A percentile compares a stretch with the other conserved stretches of the same genome.
Conservation (phyloP, 2,329 filamentous ascomycete genomes). For the Ophioceras dolichostomum region DNA sequence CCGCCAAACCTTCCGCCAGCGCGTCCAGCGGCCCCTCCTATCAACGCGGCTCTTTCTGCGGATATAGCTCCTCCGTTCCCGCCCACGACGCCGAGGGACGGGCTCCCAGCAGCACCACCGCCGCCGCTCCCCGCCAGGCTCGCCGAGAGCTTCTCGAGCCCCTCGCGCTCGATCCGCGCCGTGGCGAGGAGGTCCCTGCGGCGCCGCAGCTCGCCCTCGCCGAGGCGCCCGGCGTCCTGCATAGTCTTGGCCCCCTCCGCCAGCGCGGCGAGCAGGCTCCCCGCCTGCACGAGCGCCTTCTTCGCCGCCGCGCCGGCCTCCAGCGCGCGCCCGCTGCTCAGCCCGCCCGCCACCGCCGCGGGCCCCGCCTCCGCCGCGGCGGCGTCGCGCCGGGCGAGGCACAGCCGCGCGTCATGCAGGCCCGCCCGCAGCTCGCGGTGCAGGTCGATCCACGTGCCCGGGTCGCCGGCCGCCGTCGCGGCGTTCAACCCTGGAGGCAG, state of each 20-base stretch:
- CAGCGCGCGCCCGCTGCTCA: constrained; percentile 27
- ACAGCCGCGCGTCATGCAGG: constrained; percentile 54
- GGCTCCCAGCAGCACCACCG: too few species aligned
- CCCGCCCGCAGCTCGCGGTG: constrained; percentile 61
- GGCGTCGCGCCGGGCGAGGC: constrained; percentile 56
- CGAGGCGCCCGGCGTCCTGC: constrained; percentile 42
- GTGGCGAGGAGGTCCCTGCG: constrained; percentile 58
- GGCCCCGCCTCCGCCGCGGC: constrained; percentile 26
- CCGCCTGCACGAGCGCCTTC: constrained; percentile 56
- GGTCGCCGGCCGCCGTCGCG: constrained; percentile 34
- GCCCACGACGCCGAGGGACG: too few species aligned
- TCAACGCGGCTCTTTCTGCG: constrained; percentile 34
- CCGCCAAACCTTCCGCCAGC: constrained; percentile 28
- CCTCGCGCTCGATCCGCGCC: constrained; percentile 62
- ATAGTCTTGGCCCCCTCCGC: constrained; percentile 52
- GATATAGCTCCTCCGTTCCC: too few species aligned
- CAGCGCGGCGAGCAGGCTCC: constrained; percentile 48
- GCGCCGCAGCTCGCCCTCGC: constrained; percentile 63
- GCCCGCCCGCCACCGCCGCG: constrained; percentile 22
- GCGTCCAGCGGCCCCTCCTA: constrained; percentile 22
- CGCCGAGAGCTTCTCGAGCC: constrained; percentile 60
- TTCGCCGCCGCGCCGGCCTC: constrained; percentile 67
- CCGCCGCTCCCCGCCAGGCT: constrained; percentile 27
- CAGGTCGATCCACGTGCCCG: constrained; percentile 64
- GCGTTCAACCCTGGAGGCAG: constrained; percentile 17